These are phyloP conservation scores for Mortierella sp. DNA, from an alignment of 371 early-diverging fungal species.

Conservation along the genomic window DNA sequence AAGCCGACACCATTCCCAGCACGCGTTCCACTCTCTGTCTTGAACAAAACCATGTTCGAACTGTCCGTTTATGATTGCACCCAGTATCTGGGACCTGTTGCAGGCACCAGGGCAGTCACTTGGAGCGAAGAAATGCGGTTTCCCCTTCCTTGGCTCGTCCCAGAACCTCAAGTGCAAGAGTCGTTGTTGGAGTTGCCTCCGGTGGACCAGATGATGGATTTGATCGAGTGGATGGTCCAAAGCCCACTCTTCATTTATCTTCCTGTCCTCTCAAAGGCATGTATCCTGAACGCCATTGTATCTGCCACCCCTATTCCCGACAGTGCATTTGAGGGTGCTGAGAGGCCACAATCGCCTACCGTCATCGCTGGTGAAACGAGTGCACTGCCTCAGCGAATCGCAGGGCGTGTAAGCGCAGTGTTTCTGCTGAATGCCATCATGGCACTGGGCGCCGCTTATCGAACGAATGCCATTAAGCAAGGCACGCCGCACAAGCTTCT, in stretches of 20 bases:
- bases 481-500: conserved; percentile 30
- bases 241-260: conserved; percentile 48
- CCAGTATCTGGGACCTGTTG: conserved; percentile 48
- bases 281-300: conserved; percentile 42
- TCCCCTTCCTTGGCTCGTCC: conserved; percentile 47
- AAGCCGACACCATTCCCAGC: conserved; percentile 28
- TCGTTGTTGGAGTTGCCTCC: conserved; percentile 35
- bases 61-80: conserved; percentile 51
- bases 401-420: conserved; percentile 48
- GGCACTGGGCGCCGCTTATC: conserved; percentile 51
- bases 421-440: conserved; percentile 51
- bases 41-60: conserved; percentile 54
- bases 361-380: background rate
- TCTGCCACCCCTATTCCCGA: conserved; percentile 30
- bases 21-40: conserved; percentile 41
- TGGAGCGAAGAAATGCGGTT: conserved; percentile 54
- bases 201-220: conserved; percentile 27
- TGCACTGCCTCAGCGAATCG: conserved; percentile 32
- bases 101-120: conserved; percentile 36
- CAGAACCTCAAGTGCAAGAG: conserved; percentile 46
- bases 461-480: conserved; percentile 44
- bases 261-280: conserved; percentile 44
- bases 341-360: background rate
- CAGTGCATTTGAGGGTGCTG: conserved; percentile 5
- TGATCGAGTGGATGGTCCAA: conserved; percentile 51